These are phyloP conservation scores for Coemansia sp. DNA, from an alignment of 192 early-diverging fungal genomes.

Conservation along the genomic window DNA sequence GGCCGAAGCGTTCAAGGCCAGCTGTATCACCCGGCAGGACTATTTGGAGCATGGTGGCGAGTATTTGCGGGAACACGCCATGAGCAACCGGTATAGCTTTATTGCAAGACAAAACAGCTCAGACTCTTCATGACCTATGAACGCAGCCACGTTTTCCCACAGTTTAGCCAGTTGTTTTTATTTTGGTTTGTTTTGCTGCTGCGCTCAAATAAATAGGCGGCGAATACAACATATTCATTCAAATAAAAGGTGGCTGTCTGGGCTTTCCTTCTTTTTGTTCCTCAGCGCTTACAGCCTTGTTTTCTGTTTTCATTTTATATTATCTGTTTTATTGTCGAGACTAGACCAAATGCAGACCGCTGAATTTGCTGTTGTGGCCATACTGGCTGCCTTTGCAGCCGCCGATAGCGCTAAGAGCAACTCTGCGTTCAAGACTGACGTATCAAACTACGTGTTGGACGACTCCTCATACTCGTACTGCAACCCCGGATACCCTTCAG, in stretches of 20 bases:
- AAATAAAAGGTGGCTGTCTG: too few relatives aligned
- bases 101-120: slow-evolving; percentile 7
- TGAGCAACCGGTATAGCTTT: slow-evolving; percentile 66
- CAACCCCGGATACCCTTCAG: slow-evolving; percentile 30
- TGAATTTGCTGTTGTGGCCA: background rate
- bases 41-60: slow-evolving; percentile 83
- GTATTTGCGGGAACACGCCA: slow-evolving; percentile 82
- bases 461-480: slow-evolving; percentile 44
- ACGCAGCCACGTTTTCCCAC: background rate
- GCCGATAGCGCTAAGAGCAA: slow-evolving; percentile 11
- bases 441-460: slow-evolving; percentile 17
- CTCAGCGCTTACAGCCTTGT: background rate
- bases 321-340: background rate
- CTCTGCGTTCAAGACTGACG: slow-evolving; percentile 12
- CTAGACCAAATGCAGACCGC: slow-evolving; percentile 1
- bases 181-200: slow-evolving; percentile 2
- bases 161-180: background rate
- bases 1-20: slow-evolving; percentile 44
- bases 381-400: slow-evolving; percentile 12
- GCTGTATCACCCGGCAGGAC: slow-evolving; percentile 64
- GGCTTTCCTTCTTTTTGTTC: background rate
- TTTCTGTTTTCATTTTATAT: background rate
- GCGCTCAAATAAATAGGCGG: background rate
- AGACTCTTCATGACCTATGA: background rate
- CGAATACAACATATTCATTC: background rate